A percentile compares a stretch with the other conserved stretches of the same genome.
These are phyloP conservation scores for Fusarium sublunatum DNA, from an alignment of 2,329 filamentous ascomycete genomes.

Conservation along the genomic window DNA sequence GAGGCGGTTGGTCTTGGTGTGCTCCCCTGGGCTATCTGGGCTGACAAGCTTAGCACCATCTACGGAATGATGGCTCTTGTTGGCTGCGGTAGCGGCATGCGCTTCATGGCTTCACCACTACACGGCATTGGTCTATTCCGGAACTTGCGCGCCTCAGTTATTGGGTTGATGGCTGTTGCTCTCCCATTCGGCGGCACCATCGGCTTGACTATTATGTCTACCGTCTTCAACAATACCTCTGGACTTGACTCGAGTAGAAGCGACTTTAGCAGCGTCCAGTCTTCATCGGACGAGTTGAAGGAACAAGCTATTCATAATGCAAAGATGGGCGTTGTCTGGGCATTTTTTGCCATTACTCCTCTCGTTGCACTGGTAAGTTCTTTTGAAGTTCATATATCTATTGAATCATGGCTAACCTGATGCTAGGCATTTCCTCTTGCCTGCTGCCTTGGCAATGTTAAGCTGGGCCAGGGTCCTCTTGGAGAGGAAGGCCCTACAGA, in stretches of 20 bases:
- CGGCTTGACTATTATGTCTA: slow-evolving; percentile 73
- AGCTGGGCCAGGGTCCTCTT: slow-evolving; percentile 43
- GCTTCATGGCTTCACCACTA: slow-evolving; percentile 73
- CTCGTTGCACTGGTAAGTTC: slow-evolving; percentile 60
- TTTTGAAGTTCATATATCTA: too few relatives aligned
- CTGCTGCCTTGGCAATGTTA: slow-evolving; percentile 49
- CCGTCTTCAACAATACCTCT: slow-evolving; percentile 72
- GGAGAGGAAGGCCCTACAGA: slow-evolving; percentile 46
- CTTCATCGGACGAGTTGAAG: slow-evolving; percentile 13
- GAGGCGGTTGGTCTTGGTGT: slow-evolving; percentile 69
- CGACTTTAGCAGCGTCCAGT: slow-evolving; percentile 43
- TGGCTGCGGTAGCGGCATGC: slow-evolving; percentile 70
- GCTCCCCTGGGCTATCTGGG: slow-evolving; percentile 66
- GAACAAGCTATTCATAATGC: slow-evolving; percentile 43
- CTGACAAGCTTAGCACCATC: slow-evolving; percentile 60
- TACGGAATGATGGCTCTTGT: slow-evolving; percentile 75
- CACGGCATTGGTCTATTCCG: slow-evolving; percentile 73
- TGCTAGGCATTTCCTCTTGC: slow-evolving; percentile 44
- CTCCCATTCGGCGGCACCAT: slow-evolving; percentile 73
- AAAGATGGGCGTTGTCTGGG: slow-evolving; percentile 70
- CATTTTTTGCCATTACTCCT: slow-evolving; percentile 70
- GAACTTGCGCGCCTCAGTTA: slow-evolving; percentile 65
- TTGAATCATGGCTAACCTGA: slow-evolving; percentile 11
- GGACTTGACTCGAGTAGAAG: slow-evolving; percentile 42
- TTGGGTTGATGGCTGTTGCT: slow-evolving; percentile 69